Evolutionary conservation across 2,329 filamentous ascomycete genomes (phyloP).

Genomic region (Tothia fuscella): DNA sequence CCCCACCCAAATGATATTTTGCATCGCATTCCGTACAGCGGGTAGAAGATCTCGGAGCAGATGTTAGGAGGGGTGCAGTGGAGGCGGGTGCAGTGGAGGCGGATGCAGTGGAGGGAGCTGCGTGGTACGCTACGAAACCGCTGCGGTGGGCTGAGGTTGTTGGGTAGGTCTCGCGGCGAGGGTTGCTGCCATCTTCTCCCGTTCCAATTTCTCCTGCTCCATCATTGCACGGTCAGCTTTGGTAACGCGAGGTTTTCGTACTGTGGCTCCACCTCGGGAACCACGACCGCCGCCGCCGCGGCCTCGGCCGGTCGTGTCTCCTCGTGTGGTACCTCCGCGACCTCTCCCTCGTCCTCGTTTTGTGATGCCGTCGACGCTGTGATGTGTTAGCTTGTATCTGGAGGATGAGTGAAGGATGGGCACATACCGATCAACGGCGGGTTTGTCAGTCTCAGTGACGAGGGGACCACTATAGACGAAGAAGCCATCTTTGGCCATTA

Average conservation of each 20-base stretch:
- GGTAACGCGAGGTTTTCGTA: conserved; percentile 72
- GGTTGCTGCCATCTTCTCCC: conserved; percentile 40
- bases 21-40: no score
- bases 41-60: no score
- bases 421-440: conserved; percentile 47
- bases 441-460: conserved; percentile 73
- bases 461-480: conserved; percentile 95
- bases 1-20: no score
- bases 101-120: no score
- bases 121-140: no score
- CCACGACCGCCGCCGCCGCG: conserved; percentile 47
- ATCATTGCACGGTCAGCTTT: conserved; percentile 75
- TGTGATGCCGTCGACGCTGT: conserved; percentile 59
- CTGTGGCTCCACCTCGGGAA: conserved; percentile 62
- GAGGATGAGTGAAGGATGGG: background rate
- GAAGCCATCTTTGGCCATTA: conserved; percentile 89
- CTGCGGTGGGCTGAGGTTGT: conserved; percentile 6
- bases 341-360: conserved; percentile 52
- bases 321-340: conserved; percentile 33
- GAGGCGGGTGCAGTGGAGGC: no score
- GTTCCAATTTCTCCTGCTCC: conserved; percentile 69
- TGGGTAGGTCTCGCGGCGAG: conserved; percentile 36
- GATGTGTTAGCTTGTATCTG: background rate
- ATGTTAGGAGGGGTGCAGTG: no score
- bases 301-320: conserved; percentile 27